phyloP scores from a whole-genome alignment of 2,329 filamentous ascomycete species.

The Pestalotiopsis fici region DNA sequence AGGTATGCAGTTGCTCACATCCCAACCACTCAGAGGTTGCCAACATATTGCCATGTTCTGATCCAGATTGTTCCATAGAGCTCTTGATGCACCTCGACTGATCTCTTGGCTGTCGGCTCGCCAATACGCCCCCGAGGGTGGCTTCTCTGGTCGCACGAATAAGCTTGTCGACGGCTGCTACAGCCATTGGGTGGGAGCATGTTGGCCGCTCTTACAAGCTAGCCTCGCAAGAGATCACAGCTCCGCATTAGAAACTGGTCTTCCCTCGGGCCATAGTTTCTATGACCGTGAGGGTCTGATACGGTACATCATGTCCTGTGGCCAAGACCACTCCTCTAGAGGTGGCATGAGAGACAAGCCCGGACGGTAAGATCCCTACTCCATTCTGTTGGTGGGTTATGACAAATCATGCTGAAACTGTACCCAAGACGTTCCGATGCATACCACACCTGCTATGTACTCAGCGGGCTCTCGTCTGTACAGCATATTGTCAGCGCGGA shows the following conservation, averaged over 20 bases:
- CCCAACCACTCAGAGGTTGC: constrained; percentile 35
- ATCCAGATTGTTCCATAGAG: constrained; percentile 45
- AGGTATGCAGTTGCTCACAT: constrained; percentile 52
- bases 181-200: constrained; percentile 95
- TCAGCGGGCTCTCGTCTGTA: constrained; percentile 80
- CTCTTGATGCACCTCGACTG: constrained; percentile 75
- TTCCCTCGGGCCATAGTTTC: constrained; percentile 23
- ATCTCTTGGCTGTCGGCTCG: constrained; percentile 87
- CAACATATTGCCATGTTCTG: constrained; percentile 28
- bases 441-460: constrained; percentile 91
- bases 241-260: constrained; percentile 18
- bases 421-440: constrained; percentile 70
- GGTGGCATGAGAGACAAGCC: constrained; percentile 95
- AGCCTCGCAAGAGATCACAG: constrained; percentile 58
- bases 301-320: constrained; percentile 87
- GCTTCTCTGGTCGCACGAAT: constrained; percentile 91
- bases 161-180: constrained; percentile 98
- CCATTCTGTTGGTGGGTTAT: not conserved
- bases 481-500: constrained; percentile 61
- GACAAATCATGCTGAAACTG: not conserved
- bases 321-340: constrained; percentile 69
- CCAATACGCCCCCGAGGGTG: constrained; percentile 89
- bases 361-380: constrained; percentile 65
- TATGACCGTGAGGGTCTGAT: constrained; percentile 85
- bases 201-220: constrained; percentile 89